phyloP scores from a whole-genome alignment of 140 eudicot species.

The Erigeron philadelphicus region DNA sequence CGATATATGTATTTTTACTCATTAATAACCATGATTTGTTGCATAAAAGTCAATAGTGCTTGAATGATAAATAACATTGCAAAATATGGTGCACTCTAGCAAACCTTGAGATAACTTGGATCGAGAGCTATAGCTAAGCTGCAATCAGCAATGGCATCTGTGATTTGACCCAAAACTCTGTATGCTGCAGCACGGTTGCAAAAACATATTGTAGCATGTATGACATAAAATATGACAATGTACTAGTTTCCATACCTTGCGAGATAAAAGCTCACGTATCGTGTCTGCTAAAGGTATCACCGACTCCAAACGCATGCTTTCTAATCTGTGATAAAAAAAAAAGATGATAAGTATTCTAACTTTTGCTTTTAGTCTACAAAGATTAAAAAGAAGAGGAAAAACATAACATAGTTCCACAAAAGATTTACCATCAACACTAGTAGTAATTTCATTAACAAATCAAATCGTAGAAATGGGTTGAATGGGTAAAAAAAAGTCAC shows the following conservation, averaged over 20 bases:
- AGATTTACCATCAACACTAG: not conserved
- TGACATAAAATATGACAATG: not conserved
- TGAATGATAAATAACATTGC: not conserved
- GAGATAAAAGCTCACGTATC: constrained; percentile 53
- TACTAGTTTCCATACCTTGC: constrained; percentile 50
- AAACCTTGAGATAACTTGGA: constrained; percentile 66
- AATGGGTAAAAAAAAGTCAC: not conserved
- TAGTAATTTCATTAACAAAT: too few relatives aligned
- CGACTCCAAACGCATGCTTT: constrained; percentile 49
- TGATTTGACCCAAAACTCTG: constrained; percentile 64
- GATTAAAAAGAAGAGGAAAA: not conserved
- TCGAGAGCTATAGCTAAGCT: constrained; percentile 85
- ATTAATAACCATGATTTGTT: too few relatives aligned
- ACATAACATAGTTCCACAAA: not conserved
- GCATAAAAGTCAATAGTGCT: not conserved
- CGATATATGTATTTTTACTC: too few relatives aligned
- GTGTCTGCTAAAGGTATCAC: constrained; percentile 64
- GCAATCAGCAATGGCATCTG: constrained; percentile 98
- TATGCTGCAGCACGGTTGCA: constrained; percentile 96
- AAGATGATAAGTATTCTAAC: constrained; percentile 15
- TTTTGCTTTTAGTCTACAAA: constrained; percentile 12
- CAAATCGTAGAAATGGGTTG: too few relatives aligned
- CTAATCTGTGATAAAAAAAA: constrained; percentile 39
- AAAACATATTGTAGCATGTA: constrained; percentile 55
- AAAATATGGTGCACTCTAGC: constrained; percentile 25